phyloP scores from a whole-genome alignment of 108 stramenopile species.

The Schizochytrium sp. region DNA sequence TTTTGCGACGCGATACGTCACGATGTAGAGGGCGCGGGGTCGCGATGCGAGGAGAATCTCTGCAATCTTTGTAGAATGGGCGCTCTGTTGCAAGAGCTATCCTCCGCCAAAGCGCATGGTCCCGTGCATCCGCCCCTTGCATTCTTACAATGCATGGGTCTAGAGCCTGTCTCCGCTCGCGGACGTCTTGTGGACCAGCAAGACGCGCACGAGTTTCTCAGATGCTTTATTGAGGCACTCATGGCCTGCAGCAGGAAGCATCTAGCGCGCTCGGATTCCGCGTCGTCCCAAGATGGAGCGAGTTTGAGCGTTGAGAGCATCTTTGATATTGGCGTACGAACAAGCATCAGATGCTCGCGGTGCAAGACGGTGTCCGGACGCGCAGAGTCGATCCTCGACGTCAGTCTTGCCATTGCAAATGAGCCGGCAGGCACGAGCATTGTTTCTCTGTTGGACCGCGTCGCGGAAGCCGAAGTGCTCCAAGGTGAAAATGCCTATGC shows the following conservation, averaged over 20 bases:
- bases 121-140: background rate
- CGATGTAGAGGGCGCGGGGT: background rate
- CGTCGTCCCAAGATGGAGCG: background rate
- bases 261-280: background rate
- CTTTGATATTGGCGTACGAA: background rate
- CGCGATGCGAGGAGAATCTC: background rate
- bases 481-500: background rate
- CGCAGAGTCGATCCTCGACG: background rate
- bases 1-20: background rate
- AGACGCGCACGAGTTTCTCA: background rate
- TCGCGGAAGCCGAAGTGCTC: background rate
- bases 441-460: too few relatives aligned
- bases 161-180: background rate
- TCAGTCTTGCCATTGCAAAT: background rate
- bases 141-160: background rate
- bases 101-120: background rate
- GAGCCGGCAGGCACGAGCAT: background rate
- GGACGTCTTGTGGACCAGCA: background rate
- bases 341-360: background rate
- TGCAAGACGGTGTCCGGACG: background rate
- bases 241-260: background rate
- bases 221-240: background rate
- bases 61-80: background rate
- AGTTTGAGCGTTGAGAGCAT: background rate
- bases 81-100: background rate